phyloP scores from a whole-genome alignment of 2,329 filamentous ascomycete species.

The Alternaria sp. region DNA sequence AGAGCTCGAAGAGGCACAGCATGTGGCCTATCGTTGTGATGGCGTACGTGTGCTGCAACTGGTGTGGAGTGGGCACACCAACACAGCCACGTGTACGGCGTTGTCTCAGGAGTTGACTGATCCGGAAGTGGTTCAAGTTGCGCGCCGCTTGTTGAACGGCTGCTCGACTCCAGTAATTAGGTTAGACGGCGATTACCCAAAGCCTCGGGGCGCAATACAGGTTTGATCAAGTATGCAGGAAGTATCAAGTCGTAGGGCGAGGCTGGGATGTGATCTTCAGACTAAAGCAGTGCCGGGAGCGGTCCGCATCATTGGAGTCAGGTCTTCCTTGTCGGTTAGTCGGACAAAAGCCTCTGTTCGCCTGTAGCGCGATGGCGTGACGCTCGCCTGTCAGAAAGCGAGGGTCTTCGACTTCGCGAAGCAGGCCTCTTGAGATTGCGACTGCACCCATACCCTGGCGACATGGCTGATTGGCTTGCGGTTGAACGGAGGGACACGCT shows the following conservation, averaged over 20 bases:
- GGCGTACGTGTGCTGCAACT: not conserved
- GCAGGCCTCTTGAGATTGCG: not conserved
- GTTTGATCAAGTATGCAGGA: not conserved
- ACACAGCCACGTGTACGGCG: not conserved
- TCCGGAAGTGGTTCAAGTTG: not conserved
- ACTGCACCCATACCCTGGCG: not conserved
- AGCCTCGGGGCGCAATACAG: not conserved
- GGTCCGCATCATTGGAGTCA: slow-evolving; percentile 1
- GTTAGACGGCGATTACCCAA: not conserved
- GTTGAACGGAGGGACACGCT: not conserved
- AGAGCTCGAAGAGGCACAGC: not conserved
- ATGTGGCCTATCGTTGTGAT: not conserved
- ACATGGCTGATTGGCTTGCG: not conserved
- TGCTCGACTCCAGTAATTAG: not conserved
- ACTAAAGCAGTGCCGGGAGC: slow-evolving; percentile 4
- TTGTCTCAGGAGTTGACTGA: not conserved
- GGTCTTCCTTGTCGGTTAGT: not conserved
- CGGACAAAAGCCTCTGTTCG: not conserved
- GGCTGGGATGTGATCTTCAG: not conserved
- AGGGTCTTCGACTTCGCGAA: not conserved
- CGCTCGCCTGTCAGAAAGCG: not conserved
- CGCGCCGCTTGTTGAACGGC: not conserved
- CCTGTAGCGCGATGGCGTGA: not conserved
- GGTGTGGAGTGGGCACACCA: not conserved
- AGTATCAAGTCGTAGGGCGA: not conserved